Base-by-base conservation (phyloP, 1,284 basidiomycete genomes). In the Flammula alnicola region DNA sequence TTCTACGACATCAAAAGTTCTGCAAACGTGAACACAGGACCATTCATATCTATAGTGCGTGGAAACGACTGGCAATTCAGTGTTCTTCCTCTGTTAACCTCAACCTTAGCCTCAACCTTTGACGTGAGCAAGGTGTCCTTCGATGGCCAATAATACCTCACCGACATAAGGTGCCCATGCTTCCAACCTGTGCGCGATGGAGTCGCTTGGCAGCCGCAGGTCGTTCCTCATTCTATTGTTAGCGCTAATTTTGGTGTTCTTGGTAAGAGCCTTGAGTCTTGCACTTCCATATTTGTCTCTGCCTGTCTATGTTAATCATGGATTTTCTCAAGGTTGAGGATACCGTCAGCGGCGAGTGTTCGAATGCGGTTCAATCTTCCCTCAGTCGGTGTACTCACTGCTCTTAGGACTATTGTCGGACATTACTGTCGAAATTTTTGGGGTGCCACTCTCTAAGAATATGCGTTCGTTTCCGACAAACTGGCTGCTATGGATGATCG, bases 171-270 rank as follows among this genome's bases (percentile, higher is more conserved):
- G 25, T 38, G 42, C 42, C 25, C 40, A 25, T 27, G 25, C 23
- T 44, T 46, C 27, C 38, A 17, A 43, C 19, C 14, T 33, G 30
- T 42, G 42, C 22, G 23, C 20, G 42, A 49, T 33, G 31, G 42
- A 33, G 36, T 41, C 42, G 36, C 46, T 52, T 52, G 46, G 42
- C 51, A 26, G 27, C 20, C 38, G 16, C 25, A 42, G 45, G 41
- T 39, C 40, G 36, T 47, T 43, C 45, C 43, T 48, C 30, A 44
- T 33, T 44, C 51, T 52, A 52, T 48, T 48, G 30, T 11, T 25
- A 44, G 41, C 9, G 29, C 20, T 25, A 32, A 16, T 44, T 32
- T 37, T 23, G 19, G 44, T 32, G 27, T 51, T 48, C 29, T 12
- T 40, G 22, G 26, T 41, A 31, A 20, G 35, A 44, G 38, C 27